Evolutionary conservation across 1,284 basidiomycete species (phyloP).

Genomic region (Cryptococcus wingfieldii): DNA sequence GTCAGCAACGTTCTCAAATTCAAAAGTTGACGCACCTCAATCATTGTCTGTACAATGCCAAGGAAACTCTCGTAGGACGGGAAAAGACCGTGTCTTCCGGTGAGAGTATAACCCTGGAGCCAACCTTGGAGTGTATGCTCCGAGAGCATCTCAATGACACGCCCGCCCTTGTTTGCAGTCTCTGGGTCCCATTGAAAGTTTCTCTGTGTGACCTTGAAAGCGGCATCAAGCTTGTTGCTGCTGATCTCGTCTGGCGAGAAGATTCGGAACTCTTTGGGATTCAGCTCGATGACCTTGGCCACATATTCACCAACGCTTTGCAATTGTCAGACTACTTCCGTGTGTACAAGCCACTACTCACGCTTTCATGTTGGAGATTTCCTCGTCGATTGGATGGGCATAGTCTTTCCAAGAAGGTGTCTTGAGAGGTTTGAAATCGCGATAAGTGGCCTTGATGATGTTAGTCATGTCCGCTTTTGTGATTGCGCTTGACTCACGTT

Average conservation of each 20-base stretch:
- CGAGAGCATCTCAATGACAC: conserved; percentile 79
- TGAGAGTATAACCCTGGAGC: conserved; percentile 72
- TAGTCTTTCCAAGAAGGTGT: conserved; percentile 64
- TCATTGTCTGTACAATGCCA: conserved; percentile 51
- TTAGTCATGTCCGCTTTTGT: neutral
- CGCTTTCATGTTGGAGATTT: conserved; percentile 72
- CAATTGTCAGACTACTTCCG: neutral
- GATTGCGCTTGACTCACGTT: conserved; percentile 15
- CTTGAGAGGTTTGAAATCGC: conserved; percentile 58
- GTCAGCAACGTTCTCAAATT: conserved; percentile 34
- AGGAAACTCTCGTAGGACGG: conserved; percentile 71
- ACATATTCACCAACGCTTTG: conserved; percentile 32
- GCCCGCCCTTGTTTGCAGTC: conserved; percentile 58
- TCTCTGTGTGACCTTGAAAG: conserved; percentile 59
- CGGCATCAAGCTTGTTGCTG: conserved; percentile 80
- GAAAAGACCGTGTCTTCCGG: conserved; percentile 72
- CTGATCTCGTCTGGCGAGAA: conserved; percentile 84
- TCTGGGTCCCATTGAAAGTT: conserved; percentile 72
- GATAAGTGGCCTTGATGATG: conserved; percentile 57
- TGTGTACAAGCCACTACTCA: conserved; percentile 13
- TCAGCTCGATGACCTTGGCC: conserved; percentile 58
- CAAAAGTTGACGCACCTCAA: conserved; percentile 23
- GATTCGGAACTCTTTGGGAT: conserved; percentile 71
- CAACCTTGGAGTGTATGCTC: conserved; percentile 85
- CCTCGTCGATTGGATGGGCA: conserved; percentile 55